These are phyloP conservation scores for Teratosphaeria destructans DNA, from an alignment of 2,329 filamentous ascomycete genomes.

Conservation along the genomic window DNA sequence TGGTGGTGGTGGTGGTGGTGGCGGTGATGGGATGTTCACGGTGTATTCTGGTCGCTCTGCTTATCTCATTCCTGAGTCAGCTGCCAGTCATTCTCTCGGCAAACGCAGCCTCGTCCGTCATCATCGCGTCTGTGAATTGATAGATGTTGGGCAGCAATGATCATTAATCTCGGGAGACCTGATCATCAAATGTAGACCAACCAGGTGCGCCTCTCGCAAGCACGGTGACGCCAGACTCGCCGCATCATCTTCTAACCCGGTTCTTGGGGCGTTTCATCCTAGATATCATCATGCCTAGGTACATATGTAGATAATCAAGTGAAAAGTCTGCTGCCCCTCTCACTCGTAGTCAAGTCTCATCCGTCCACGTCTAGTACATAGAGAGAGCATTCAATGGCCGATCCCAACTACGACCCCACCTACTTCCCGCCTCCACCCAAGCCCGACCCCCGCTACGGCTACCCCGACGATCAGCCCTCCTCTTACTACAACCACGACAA, in stretches of 20 bases:
- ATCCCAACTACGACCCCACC: constrained; percentile 1
- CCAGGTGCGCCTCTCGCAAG: neutral
- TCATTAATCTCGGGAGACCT: neutral
- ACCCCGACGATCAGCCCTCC: neutral
- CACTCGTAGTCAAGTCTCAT: neutral
- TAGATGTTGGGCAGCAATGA: neutral
- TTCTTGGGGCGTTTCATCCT: neutral
- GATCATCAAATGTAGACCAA: neutral
- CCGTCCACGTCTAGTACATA: neutral
- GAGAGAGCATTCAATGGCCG: neutral
- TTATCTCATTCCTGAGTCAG: neutral
- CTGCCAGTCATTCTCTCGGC: neutral
- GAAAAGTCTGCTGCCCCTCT: neutral
- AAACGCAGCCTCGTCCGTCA: neutral
- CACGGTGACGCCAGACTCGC: neutral
- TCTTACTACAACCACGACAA: constrained; percentile 1
- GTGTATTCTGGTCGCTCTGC: neutral
- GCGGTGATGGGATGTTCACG: no score
- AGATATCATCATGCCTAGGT: neutral
- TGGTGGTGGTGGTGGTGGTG: no score
- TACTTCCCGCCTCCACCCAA: constrained; percentile 4
- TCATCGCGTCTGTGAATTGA: neutral
- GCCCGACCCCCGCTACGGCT: constrained; percentile 2
- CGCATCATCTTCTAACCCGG: neutral
- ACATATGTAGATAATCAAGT: no score